Base-by-base conservation (phyloP, 164 flowering plant species). In the Amborella trichopoda region DNA sequence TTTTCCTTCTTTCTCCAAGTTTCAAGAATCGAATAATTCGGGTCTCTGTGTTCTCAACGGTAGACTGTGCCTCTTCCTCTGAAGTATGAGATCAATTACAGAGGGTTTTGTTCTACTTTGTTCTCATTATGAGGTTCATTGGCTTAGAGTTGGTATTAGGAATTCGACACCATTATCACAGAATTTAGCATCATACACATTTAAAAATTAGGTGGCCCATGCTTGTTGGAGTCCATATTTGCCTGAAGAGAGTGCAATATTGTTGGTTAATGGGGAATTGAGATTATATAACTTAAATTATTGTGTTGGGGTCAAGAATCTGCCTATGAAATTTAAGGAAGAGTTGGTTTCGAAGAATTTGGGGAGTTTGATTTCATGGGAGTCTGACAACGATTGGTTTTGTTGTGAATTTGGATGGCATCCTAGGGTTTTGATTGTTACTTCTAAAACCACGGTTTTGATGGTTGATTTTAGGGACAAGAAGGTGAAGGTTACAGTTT, bases 221-320 rank as follows among this genome's bases (percentile, higher is more conserved):
- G 78, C 81, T 55, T 76, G 91, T 67, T 85, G 88, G 94, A 83
- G 68, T 59, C 81, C 75, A 0, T 82, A 83, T 67, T 24, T 85
- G 50, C 53, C 46, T 0, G 76, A 69, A 36, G 85, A 80, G 58
- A 53, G 94, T 58, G 42, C 66, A 44, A 78, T 85, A 22, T 52
- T 85, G 60, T 59, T 85, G 41, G 77, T 79, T 30, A 73, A 25
- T 46, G 95, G 98, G 23, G 69, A 57, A 5, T 47, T 86, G 55
- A 70, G 67, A 52, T 53, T 83, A 68, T 90, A 81, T 71, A 80
- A 83, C 58, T 39, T 83, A 67, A 61, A 58, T 43, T 6, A 33
- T 40, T 50, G 51, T 49, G 32, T 16, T 3, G 28, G 43, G 26
- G 20, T 20, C 4, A 0, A 22, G 3, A 49, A 44, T 26, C 44